These are phyloP conservation scores for Posidonia australis DNA, from an alignment of 106 monocot genomes.

Conservation along the genomic window DNA sequence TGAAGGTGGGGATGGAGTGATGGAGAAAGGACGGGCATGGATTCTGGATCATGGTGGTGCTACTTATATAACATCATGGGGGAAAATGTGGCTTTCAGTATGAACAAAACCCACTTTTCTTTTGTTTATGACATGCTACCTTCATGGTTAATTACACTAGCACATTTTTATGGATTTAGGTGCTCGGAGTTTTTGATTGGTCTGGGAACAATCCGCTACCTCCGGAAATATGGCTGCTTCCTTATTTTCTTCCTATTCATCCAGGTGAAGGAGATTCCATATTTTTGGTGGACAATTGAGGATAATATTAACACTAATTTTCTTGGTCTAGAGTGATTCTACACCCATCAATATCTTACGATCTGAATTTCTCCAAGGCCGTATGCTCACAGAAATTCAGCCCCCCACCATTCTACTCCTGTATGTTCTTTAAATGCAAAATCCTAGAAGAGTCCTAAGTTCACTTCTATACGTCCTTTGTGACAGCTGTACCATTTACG, in stretches of 20 bases:
- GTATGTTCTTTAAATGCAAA: too few species aligned
- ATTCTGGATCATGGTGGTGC: constrained; percentile 73
- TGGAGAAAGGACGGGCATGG: constrained; percentile 67
- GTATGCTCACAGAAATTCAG: too few species aligned
- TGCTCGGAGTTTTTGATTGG: constrained; percentile 94
- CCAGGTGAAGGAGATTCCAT: constrained; percentile 38
- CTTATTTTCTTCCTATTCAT: constrained; percentile 74
- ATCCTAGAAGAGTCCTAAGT: too few species aligned
- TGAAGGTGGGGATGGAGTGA: constrained; percentile 52
- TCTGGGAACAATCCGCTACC: constrained; percentile 84
- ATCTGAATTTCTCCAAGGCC: too few species aligned
- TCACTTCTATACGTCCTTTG: too few species aligned
- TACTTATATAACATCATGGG: constrained; percentile 67
- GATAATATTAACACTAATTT: too few species aligned
- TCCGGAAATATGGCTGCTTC: constrained; percentile 82
- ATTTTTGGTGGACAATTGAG: too few species aligned
- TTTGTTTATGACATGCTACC: not conserved
- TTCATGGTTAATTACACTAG: not conserved
- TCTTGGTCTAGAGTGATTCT: too few species aligned
- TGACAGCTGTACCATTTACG: too few species aligned
- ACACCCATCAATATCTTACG: too few species aligned
- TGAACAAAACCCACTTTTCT: not conserved
- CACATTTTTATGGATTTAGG: constrained; percentile 26
- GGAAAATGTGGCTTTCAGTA: constrained; percentile 87
- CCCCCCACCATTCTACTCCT: too few species aligned